Base-by-base conservation (phyloP, 371 early-diverging fungal genomes). In the Umbelopsis sp. region DNA sequence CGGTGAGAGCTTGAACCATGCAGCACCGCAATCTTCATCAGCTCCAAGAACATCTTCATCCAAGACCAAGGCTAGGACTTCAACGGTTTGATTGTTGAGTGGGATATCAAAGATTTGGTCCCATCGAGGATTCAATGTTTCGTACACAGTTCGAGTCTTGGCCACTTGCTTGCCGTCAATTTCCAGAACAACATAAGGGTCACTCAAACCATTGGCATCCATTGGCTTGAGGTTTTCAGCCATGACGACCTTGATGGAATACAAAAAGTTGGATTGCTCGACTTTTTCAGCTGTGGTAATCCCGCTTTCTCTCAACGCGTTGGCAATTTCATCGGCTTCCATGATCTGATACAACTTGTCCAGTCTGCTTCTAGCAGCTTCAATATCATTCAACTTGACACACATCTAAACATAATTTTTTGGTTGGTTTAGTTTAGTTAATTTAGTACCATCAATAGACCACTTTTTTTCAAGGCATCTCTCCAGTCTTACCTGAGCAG, bases 61-160 rank as follows among this genome's bases (percentile, higher is more conserved):
- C 70, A 87, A 91, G 4, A 94, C 89, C 12, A 89, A 79, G 2
- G 94, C 86, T 41, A 90, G 82, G 20, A 94, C 82, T 57, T 86
- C 79, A 1, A 83, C 78, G 6, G 89, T 88, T 29, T 85, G 69
- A 35, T 85, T 71, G 50, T 84, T 76, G 12, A 93, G 79, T 66
- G 86, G 84, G 2, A 94, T 78, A 67, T 95, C 90, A 78, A 93
- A 95, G 18, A 91, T 85, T 76, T 97, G 94, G 73, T 97, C 95
- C 97, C 97, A 96, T 7, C 93, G 88, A 12, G 96, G 96, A 70
- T 94, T 94, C 22, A 93, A 70, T 0, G 91, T 83, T 50, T 93
- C 93, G 65, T 83, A 85, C 14, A 92, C 89, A 22, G 85, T 89
- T 38, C 84, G 88, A 48, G 87, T 89, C 66, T 80, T 83, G 64